Percentiles rank a stretch among this genome's conserved stretches.
phyloP scores from a whole-genome alignment of 805 yeast genomes.

The Saccharomyces paradoxus region DNA sequence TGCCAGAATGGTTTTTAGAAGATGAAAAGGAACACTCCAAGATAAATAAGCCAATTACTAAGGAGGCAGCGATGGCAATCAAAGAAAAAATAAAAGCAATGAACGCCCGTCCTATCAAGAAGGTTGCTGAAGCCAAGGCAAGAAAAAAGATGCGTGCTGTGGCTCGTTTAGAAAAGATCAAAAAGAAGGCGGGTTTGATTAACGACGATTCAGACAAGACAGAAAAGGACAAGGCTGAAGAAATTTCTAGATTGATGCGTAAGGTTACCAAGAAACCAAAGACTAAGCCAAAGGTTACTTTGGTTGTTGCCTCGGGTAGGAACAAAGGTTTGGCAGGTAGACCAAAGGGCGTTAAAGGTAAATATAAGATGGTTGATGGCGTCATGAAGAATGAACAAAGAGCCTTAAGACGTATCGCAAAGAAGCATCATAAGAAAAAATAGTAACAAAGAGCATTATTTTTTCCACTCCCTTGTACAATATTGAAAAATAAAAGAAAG shows the following conservation, averaged over 20 bases:
- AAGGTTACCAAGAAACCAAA: conserved; percentile 66
- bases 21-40: conserved; percentile 85
- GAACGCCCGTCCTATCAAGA: conserved; percentile 96
- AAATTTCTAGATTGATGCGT: conserved; percentile 77
- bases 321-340: conserved; percentile 87
- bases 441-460: conserved; percentile 4
- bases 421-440: conserved; percentile 62
- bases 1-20: conserved; percentile 96
- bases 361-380: conserved; percentile 99
- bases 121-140: conserved; percentile 95
- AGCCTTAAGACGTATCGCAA: conserved; percentile 81
- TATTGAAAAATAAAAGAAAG: background rate
- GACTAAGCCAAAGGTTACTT: conserved; percentile 72
- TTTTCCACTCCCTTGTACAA: background rate
- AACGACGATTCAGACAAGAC: conserved; percentile 81
- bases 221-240: conserved; percentile 91
- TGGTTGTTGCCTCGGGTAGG: conserved; percentile 79
- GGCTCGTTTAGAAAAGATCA: conserved; percentile 75
- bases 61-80: conserved; percentile 78
- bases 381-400: conserved; percentile 94
- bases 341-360: conserved; percentile 95
- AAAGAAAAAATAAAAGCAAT: conserved; percentile 69
- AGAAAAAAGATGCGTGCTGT: conserved; percentile 92
- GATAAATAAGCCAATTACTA: conserved; percentile 84
- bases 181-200: conserved; percentile 86